Conservation (phyloP, 2,329 filamentous ascomycete genomes). For the Diaporthe vaccinii region DNA sequence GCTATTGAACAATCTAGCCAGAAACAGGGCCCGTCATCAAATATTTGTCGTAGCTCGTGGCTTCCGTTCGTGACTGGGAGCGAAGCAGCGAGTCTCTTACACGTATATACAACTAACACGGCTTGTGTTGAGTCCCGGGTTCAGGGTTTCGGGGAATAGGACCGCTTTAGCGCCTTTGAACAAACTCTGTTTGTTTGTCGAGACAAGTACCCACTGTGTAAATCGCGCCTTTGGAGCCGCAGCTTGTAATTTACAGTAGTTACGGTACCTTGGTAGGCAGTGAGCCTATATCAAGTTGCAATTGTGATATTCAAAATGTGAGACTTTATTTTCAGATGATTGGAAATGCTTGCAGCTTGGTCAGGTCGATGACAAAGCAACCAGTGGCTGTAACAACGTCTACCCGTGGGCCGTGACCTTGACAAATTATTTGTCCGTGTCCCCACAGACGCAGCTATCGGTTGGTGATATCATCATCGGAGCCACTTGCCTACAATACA, state of each 20-base stretch:
- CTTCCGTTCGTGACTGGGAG: no score
- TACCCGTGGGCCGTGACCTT: not conserved
- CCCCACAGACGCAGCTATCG: not conserved
- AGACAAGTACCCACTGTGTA: not conserved
- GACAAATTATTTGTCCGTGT: not conserved
- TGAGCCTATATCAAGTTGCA: not conserved
- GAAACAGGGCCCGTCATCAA: not conserved
- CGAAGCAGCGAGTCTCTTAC: not conserved
- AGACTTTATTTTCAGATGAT: not conserved
- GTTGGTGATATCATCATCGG: slow-evolving; percentile 24
- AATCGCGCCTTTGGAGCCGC: not conserved
- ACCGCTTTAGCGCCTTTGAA: not conserved
- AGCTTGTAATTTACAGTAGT: no score
- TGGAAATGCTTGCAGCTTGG: slow-evolving; percentile 17
- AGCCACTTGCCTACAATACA: not conserved
- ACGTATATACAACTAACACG: not conserved
- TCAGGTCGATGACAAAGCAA: slow-evolving; percentile 19
- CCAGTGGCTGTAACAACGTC: not conserved
- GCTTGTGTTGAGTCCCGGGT: not conserved
- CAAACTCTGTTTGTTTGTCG: no score
- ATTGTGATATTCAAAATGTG: not conserved
- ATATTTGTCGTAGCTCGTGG: not conserved
- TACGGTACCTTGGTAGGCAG: not conserved
- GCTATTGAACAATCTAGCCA: not conserved
- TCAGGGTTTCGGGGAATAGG: not conserved